Percentiles rank a stretch among this genome's conserved stretches.
Conservation (phyloP, 805 yeast genomes). For the Metschnikowia peoriensis region DNA sequence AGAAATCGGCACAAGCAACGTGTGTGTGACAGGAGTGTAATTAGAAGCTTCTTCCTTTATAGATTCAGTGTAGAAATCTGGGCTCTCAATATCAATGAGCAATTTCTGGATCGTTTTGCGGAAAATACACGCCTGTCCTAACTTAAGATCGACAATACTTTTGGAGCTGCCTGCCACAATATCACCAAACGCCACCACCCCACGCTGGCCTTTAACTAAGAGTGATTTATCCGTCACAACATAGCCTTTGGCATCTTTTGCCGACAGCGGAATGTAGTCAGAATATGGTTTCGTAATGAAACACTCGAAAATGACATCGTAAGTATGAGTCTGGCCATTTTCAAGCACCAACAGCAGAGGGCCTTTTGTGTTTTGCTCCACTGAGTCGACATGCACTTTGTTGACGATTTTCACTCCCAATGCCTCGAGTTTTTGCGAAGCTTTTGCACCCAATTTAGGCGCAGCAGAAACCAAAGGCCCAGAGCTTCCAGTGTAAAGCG, state of each 20-base stretch:
- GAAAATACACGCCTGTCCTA: conserved; percentile 21
- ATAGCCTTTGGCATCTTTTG: conserved; percentile 28
- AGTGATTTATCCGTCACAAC: conserved; percentile 28
- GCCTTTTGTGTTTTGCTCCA: conserved; percentile 14
- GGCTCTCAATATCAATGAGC: not conserved
- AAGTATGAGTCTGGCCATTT: conserved; percentile 18
- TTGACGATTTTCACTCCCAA: conserved; percentile 17
- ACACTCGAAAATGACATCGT: conserved; percentile 32
- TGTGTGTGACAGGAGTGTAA: conserved; percentile 11
- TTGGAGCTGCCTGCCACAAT: conserved; percentile 23
- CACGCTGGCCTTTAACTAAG: conserved; percentile 21
- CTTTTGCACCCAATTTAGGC: not conserved
- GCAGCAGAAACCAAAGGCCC: conserved; percentile 9
- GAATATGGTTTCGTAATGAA: conserved; percentile 31
- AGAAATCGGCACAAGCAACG: conserved; percentile 32
- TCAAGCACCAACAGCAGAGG: conserved; percentile 14
- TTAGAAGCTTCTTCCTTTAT: not conserved
- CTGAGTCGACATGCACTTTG: conserved; percentile 8
- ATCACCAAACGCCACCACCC: conserved; percentile 39
- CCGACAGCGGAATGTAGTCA: conserved; percentile 24
- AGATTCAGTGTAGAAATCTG: not conserved
- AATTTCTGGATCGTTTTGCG: conserved; percentile 2
- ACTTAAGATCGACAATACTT: conserved; percentile 27
- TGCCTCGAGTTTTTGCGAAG: conserved; percentile 7
- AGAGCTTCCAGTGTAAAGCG: conserved; percentile 21